Conservation (phyloP, 2,329 filamentous ascomycete genomes). For the Penicillium sp. region DNA sequence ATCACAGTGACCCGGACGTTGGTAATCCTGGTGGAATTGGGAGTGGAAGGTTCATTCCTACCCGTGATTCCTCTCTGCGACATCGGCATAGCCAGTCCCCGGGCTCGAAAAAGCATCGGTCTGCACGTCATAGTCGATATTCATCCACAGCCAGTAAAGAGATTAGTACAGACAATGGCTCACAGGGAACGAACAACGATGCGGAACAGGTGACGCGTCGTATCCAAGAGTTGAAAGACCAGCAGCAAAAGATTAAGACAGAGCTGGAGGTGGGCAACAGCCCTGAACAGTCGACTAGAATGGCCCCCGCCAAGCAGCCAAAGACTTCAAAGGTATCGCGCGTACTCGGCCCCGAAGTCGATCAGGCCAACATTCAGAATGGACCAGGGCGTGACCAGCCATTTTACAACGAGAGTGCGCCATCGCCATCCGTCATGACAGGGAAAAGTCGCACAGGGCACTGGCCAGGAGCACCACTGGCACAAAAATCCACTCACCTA, state of each 20-base stretch:
- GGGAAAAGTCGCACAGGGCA: conserved; percentile 47
- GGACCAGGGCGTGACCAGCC: conserved; percentile 5
- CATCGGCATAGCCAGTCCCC: conserved; percentile 51
- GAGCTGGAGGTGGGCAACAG: conserved; percentile 45
- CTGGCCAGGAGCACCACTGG: conserved; percentile 27
- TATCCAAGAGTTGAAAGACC: conserved; percentile 58
- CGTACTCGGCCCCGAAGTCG: conserved; percentile 6
- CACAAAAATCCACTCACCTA: conserved; percentile 29
- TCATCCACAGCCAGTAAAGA: conserved; percentile 41
- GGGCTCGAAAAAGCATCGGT: conserved; percentile 53
- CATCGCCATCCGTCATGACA: conserved; percentile 67
- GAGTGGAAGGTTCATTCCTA: conserved; percentile 59
- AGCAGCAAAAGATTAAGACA: conserved; percentile 55
- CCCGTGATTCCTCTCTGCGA: conserved; percentile 66
- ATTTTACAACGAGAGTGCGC: conserved; percentile 60
- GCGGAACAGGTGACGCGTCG: conserved; percentile 58
- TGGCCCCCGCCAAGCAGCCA: conserved; percentile 13
- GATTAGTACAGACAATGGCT: conserved; percentile 40
- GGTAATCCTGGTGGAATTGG: conserved; percentile 40
- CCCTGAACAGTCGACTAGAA: conserved; percentile 26
- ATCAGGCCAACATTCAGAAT: conserved; percentile 1
- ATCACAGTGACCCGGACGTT: conserved; percentile 28
- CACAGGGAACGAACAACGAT: conserved; percentile 41
- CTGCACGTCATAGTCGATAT: conserved; percentile 48
- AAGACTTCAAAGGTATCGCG: conserved; percentile 13